Base-by-base conservation (phyloP, 192 early-diverging fungal genomes). In the Podila verticillata region DNA sequence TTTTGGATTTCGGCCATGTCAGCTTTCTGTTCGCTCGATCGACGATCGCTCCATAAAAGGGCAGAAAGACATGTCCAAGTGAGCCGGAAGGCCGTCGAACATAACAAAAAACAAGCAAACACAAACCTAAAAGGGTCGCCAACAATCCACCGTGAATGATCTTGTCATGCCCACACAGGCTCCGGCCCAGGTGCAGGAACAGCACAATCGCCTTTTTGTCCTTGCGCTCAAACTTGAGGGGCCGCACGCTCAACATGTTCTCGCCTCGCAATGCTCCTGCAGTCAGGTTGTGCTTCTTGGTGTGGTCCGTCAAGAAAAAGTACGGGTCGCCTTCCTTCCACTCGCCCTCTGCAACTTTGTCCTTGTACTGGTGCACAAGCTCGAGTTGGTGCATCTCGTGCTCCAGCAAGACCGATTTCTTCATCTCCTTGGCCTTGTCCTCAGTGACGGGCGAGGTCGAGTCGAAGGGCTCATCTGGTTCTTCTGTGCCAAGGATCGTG, bases 81-180 rank as follows among this genome's bases (percentile, higher is more conserved):
- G 51, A 54, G 24, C 51, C 20, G 20, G 10, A 54, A 54, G 12
- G 2, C 0, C 2, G 13, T 30, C 22, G 48, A 51, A 32, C 65
- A 51, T 7, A 54, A 44, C 31, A 31, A 48, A 19, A 10, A 32
- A 59, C 17, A 35, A 9, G 57, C 44, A 57, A 30, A 48, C 17
- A 69, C 67, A n/a, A 71, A 79, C 75, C 75, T 5, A 79, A 36
- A 39, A 94, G 66, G 5, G 92, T 93, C 0, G 92, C 92, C 62
- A 90, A 83, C 17, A 93, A 83, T 31, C 91, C 93, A 35, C 95
- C 95, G 74, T 96, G 95, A 35, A 94, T 87, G 72, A 96, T 94
- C 61, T 87, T 84, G 34, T 91, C 85, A 81, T 96, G 95, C 8
- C 95, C 94, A 47, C 91, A 94, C 47, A 95, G 81, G 5, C 87